phyloP scores from a whole-genome alignment of 2,329 filamentous ascomycete genomes.

The Neonectria ditissima region DNA sequence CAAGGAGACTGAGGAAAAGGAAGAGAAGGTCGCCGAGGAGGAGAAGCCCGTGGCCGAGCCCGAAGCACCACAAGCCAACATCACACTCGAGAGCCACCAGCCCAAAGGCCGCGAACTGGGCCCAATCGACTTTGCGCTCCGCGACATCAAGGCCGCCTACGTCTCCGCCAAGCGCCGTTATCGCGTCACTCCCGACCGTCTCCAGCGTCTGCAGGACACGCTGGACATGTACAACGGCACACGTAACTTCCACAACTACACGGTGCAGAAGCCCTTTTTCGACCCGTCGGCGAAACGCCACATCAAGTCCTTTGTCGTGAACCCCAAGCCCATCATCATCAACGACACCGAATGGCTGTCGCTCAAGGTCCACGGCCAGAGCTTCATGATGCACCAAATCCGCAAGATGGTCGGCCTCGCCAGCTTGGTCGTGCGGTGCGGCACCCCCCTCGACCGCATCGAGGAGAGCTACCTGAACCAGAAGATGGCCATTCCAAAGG shows the following conservation, averaged over 20 bases:
- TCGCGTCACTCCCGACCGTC: constrained; percentile 78
- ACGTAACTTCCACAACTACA: constrained; percentile 97
- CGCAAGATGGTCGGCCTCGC: constrained; percentile 98
- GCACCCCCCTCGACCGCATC: constrained; percentile 78
- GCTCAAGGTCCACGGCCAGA: constrained; percentile 95
- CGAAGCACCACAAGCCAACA: constrained; percentile 38
- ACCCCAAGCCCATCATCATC: constrained; percentile 82
- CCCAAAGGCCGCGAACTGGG: constrained; percentile 57
- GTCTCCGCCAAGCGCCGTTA: constrained; percentile 86
- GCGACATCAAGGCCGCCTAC: constrained; percentile 84
- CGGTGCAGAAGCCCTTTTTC: constrained; percentile 83
- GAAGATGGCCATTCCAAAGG: constrained; percentile 91
- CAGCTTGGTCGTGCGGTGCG: constrained; percentile 85
- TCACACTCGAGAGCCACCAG: constrained; percentile 48
- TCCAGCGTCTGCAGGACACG: constrained; percentile 79
- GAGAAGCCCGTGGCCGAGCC: constrained; percentile 40
- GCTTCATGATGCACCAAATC: constrained; percentile 99
- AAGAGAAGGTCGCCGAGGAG: constrained; percentile 31
- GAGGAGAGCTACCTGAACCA: constrained; percentile 77
- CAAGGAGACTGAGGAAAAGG: constrained; percentile 36
- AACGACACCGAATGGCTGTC: constrained; percentile 95
- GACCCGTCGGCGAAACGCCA: constrained; percentile 89
- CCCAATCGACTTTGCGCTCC: constrained; percentile 74
- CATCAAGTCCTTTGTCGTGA: constrained; percentile 91
- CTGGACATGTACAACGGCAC: constrained; percentile 85